Evolutionary conservation across 1,139 yeast species (phyloP), one percentile per base, ranked within the genome.

Genomic region (Kodamaea anthophila): DNA sequence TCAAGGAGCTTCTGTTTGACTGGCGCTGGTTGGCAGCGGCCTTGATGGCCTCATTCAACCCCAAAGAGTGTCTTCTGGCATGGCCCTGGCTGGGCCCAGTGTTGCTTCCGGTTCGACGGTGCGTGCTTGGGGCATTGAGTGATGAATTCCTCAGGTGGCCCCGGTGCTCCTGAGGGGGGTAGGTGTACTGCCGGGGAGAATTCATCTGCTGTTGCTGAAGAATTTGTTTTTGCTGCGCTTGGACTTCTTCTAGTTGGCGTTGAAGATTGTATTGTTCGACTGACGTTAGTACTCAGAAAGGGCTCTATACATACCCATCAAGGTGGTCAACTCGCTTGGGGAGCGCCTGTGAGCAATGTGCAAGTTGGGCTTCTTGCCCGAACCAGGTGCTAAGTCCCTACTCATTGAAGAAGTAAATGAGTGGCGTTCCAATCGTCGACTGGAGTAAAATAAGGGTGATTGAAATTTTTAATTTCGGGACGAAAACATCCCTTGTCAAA

Each of bases 281-380:
- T 34, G 11, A 21, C 18, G 42, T 46, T 40, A 40, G 31, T 32
- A 25, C 12, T 11, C 14, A 14, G 19, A 22, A 21, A n/a, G n/a
- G n/a, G n/a, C n/a, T n/a, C n/a, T n/a, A 24, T 26, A 34, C 37
- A 13, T 34, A 34, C 37, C 35, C 95, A 91, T 88, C 41, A 91
- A 65, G 35, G 84, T 84, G n/a, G 97, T 88, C 53, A 91, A 69
- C 54, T 91, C 98, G 43, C 91, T 78, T 14, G 96, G 96, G 4
- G 96, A 83, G 38, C 96, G 72, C 49, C 97, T 73, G 51, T 88
- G 97, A 15, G 97, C 97, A 43, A 88, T 87, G 58, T 86, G 94
- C 41, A 88, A 55, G 43, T 63, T 59, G 12, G 63, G 56, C 39
- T 58, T 58, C 40, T 49, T 51, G 16, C 28, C 24, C 21, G 33